Conservation (phyloP, 169 alveolate species). For the Cyclospora cayetanensis region DNA sequence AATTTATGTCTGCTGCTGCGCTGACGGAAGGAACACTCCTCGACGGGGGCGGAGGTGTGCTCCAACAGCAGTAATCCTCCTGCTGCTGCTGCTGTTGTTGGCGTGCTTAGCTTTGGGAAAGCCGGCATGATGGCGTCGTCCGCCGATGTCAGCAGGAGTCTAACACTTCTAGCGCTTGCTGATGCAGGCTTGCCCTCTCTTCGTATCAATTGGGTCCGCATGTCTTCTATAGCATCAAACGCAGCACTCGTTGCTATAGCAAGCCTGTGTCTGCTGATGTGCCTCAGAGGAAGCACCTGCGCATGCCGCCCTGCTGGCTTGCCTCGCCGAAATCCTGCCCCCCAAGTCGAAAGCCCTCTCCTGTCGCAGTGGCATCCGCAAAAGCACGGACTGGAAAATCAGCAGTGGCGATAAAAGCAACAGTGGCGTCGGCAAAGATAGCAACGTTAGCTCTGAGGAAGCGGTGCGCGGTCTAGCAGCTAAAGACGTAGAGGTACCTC, state of each 20-base stretch:
- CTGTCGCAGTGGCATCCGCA: neutral
- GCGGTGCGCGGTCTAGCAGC: neutral
- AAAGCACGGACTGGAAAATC: neutral
- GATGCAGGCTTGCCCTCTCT: too few relatives aligned
- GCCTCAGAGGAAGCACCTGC: neutral
- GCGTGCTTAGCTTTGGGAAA: too few relatives aligned
- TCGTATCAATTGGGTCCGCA: too few relatives aligned
- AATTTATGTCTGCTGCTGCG: constrained; percentile 34
- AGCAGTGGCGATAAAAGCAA: neutral
- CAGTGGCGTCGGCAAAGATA: neutral
- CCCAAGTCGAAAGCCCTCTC: neutral
- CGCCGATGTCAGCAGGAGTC: too few relatives aligned
- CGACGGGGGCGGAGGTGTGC: neutral
- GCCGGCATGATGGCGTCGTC: too few relatives aligned
- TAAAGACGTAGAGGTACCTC: neutral
- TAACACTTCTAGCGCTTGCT: too few relatives aligned
- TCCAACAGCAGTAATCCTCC: neutral
- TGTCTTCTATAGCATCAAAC: too few relatives aligned
- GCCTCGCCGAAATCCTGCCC: constrained; percentile 2
- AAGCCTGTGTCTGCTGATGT: neutral
- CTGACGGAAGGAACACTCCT: neutral
- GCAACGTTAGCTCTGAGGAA: neutral
- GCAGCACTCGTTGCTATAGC: neutral
- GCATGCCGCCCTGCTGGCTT: neutral
- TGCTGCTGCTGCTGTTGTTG: constrained; percentile 29